Evolutionary conservation across 208 protist species (phyloP).

Genomic region (Perkinsela sp.): DNA sequence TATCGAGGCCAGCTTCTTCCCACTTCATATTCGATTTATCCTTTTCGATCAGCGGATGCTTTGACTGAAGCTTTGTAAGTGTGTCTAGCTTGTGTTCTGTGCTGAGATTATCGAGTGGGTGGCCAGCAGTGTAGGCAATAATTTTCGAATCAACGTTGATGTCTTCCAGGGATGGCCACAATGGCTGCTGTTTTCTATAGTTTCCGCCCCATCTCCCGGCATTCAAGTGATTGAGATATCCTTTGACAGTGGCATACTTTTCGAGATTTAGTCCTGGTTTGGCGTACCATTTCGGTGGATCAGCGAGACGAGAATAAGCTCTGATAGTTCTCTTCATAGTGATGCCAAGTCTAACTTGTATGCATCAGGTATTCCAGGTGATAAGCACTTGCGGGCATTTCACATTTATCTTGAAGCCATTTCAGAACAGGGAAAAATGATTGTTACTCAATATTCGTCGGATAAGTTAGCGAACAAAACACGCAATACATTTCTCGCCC

Average conservation of each 20-base stretch:
- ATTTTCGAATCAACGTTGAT: not conserved
- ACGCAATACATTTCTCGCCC: no score
- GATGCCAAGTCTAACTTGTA: no score
- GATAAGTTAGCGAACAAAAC: no score
- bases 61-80: not conserved
- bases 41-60: not conserved
- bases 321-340: no score
- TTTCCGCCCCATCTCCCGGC: not conserved
- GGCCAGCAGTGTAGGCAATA: not conserved
- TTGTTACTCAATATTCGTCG: no score
- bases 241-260: not conserved
- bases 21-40: not conserved
- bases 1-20: not conserved
- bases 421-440: no score
- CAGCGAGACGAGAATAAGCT: no score
- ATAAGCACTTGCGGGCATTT: no score
- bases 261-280: not conserved
- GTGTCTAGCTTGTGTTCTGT: not conserved
- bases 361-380: no score
- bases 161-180: not conserved
- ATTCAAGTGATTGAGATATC: not conserved
- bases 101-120: not conserved
- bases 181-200: not conserved
- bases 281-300: not conserved
- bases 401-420: no score